Conservation (phyloP, 164 flowering plant genomes). For the Aristolochia contorta region DNA sequence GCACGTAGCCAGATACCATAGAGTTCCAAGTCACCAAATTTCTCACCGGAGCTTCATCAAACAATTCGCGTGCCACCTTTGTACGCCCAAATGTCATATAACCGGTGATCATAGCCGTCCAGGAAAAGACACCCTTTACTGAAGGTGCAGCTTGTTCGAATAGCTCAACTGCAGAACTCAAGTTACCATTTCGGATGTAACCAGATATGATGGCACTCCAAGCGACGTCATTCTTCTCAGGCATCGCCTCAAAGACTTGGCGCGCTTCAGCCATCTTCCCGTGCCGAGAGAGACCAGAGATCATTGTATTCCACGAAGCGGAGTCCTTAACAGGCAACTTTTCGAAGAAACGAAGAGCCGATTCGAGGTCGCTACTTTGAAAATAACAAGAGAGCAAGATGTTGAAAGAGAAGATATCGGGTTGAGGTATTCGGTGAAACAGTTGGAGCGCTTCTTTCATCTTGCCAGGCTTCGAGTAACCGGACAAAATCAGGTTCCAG, state of each 20-base stretch:
- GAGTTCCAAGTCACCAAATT: constrained; percentile 25
- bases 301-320: constrained; percentile 24
- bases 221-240: constrained; percentile 14
- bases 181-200: constrained; percentile 11
- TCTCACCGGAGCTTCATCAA: constrained; percentile 16
- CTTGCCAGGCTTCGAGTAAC: constrained; percentile 18
- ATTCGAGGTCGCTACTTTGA: constrained; percentile 8
- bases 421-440: constrained; percentile 20
- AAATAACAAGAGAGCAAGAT: constrained; percentile 22
- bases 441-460: constrained; percentile 14
- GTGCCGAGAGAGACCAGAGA: constrained; percentile 17
- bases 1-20: constrained; percentile 24
- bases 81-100: constrained; percentile 17
- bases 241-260: constrained; percentile 14
- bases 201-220: constrained; percentile 28
- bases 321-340: constrained; percentile 18
- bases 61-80: constrained; percentile 11
- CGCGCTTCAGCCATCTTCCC: constrained; percentile 14
- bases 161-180: constrained; percentile 14
- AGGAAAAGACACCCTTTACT: constrained; percentile 20
- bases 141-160: constrained; percentile 12
- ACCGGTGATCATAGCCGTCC: constrained; percentile 23
- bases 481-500: constrained; percentile 19
- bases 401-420: constrained; percentile 17
- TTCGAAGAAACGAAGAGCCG: constrained; percentile 15